These are phyloP conservation scores for Pichia ethanolica DNA, from an alignment of 805 yeast genomes.

Conservation along the genomic window DNA sequence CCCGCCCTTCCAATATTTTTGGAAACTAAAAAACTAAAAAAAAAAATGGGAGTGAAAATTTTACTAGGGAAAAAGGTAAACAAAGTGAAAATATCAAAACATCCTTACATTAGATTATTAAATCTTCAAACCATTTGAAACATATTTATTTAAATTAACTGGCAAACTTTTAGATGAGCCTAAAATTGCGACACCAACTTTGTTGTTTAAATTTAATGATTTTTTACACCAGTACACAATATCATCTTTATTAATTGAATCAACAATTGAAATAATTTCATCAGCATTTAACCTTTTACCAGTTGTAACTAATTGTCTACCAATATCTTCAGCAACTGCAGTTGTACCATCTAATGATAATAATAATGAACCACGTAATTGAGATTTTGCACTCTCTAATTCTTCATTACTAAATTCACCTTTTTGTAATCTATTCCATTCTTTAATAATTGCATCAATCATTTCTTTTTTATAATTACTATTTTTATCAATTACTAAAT, in stretches of 20 bases:
- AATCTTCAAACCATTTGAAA: no score
- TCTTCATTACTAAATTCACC: constrained; percentile 79
- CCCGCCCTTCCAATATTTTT: no score
- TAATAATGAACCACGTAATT: constrained; percentile 84
- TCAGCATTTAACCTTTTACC: constrained; percentile 72
- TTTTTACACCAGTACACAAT: constrained; percentile 85
- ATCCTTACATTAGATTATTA: neutral
- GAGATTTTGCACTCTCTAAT: constrained; percentile 91
- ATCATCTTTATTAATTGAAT: constrained; percentile 68
- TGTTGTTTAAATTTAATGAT: constrained; percentile 40
- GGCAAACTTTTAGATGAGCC: constrained; percentile 77
- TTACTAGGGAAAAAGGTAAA: no score
- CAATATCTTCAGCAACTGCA: constrained; percentile 95
- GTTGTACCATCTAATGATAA: constrained; percentile 91
- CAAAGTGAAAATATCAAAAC: neutral
- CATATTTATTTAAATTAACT: no score
- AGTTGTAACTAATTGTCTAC: constrained; percentile 93
- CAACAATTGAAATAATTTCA: constrained; percentile 68
- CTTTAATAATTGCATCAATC: constrained; percentile 67
- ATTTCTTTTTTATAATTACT: constrained; percentile 53
- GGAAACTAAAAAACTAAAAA: no score
- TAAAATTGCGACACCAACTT: constrained; percentile 77
- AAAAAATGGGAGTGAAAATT: no score
- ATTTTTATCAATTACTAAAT: constrained; percentile 74
- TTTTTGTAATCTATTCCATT: constrained; percentile 79